Evolutionary conservation across 1,284 basidiomycete species (phyloP).

Genomic region (Moniliophthora roreri): DNA sequence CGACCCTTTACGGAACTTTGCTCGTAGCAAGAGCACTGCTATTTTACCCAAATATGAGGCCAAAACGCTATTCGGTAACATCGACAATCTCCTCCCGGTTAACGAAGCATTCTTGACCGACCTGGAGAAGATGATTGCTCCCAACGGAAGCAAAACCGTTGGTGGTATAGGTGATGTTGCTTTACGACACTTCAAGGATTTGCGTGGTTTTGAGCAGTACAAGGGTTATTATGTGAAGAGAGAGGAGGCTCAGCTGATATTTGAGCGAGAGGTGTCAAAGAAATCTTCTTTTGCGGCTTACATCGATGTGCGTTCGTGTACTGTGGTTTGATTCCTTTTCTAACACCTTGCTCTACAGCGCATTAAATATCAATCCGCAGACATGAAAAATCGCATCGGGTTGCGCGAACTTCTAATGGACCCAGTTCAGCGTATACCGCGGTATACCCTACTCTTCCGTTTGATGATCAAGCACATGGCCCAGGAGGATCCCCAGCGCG

Average conservation of each 20-base stretch:
- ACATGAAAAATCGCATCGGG: conserved; percentile 83
- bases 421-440: conserved; percentile 97
- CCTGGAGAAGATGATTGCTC: conserved; percentile 73
- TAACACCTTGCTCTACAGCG: conserved; percentile 46
- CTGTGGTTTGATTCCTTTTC: conserved; percentile 13
- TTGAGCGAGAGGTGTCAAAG: conserved; percentile 81
- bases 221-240: conserved; percentile 89
- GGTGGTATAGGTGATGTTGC: conserved; percentile 85
- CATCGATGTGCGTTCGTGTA: conserved; percentile 67
- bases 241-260: conserved; percentile 90
- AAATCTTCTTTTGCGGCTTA: conserved; percentile 79
- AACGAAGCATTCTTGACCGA: conserved; percentile 87
- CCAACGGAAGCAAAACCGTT: conserved; percentile 54
- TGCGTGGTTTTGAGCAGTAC: conserved; percentile 87
- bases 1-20: conserved; percentile 85
- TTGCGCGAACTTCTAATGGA: conserved; percentile 96
- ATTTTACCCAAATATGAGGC: conserved; percentile 91
- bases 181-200: conserved; percentile 79
- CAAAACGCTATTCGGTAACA: conserved; percentile 91
- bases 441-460: conserved; percentile 93
- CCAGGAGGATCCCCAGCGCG: conserved; percentile 74
- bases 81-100: conserved; percentile 85
- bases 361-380: conserved; percentile 86
- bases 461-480: conserved; percentile 88
- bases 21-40: conserved; percentile 79